phyloP scores from a whole-genome alignment of 2,329 filamentous ascomycete species.

The Fusarium denticulatum region DNA sequence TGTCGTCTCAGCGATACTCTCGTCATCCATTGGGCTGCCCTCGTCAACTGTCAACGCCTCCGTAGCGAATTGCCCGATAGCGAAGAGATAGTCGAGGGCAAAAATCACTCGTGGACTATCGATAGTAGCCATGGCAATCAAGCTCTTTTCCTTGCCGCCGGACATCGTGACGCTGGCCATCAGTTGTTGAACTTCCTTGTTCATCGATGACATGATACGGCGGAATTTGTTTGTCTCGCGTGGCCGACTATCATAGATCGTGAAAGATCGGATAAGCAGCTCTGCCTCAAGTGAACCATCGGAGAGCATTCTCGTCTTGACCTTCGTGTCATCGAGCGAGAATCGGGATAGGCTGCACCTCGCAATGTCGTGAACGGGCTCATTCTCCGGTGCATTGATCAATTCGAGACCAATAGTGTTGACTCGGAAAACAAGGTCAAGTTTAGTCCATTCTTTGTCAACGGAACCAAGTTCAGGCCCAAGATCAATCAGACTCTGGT shows the following conservation, averaged over 20 bases:
- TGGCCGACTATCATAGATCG: slow-evolving; percentile 90
- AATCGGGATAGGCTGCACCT: slow-evolving; percentile 90
- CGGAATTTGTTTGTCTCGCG: slow-evolving; percentile 94
- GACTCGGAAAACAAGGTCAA: slow-evolving; percentile 91
- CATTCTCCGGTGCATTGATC: slow-evolving; percentile 77
- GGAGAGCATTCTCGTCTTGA: slow-evolving; percentile 93
- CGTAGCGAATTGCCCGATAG: slow-evolving; percentile 83
- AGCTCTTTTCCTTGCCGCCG: slow-evolving; percentile 79
- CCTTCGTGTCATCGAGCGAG: slow-evolving; percentile 88
- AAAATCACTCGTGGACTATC: slow-evolving; percentile 96
- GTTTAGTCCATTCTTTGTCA: slow-evolving; percentile 85
- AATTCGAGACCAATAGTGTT: slow-evolving; percentile 90
- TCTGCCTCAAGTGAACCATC: slow-evolving; percentile 94
- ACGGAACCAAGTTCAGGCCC: slow-evolving; percentile 76
- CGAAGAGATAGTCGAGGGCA: slow-evolving; percentile 93
- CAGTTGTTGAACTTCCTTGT: slow-evolving; percentile 94
- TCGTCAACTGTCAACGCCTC: slow-evolving; percentile 74
- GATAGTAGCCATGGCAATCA: slow-evolving; percentile 92
- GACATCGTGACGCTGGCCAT: slow-evolving; percentile 98
- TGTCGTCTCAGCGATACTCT: slow-evolving; percentile 63
- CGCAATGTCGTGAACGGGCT: slow-evolving; percentile 81
- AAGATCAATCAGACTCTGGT: slow-evolving; percentile 62
- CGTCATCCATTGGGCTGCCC: slow-evolving; percentile 59
- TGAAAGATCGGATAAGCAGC: slow-evolving; percentile 91
- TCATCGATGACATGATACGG: slow-evolving; percentile 97